Evolutionary conservation across 2,329 filamentous ascomycete genomes (phyloP).

Genomic region (Cladosporium halotolerans): DNA sequence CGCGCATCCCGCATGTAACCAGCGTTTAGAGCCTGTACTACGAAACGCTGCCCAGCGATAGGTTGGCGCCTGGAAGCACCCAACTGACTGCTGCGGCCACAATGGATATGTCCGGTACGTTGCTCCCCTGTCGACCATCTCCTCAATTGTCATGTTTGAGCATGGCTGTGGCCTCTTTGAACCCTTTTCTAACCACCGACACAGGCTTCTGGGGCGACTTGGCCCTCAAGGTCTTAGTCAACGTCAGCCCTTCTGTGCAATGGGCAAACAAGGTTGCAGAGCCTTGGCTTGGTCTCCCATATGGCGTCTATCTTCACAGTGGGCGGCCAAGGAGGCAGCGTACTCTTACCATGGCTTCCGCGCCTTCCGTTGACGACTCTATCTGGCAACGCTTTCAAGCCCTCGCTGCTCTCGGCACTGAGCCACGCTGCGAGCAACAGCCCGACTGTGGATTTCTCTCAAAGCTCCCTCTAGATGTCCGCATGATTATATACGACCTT

Average conservation of each 20-base stretch:
- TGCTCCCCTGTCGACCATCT: background rate
- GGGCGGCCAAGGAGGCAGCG: conserved; percentile 22
- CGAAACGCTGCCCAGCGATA: background rate
- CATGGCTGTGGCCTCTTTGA: conserved; percentile 7
- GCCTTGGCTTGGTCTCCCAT: conserved; percentile 27
- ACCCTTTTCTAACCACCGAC: conserved; percentile 10
- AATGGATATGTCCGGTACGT: conserved; percentile 10
- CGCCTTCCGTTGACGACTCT: conserved; percentile 16
- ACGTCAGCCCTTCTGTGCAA: conserved; percentile 26
- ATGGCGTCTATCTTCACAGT: conserved; percentile 26
- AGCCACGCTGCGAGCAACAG: conserved; percentile 23
- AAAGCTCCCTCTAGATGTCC: conserved; percentile 27
- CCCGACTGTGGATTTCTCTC: conserved; percentile 20
- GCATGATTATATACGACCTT: conserved; percentile 30
- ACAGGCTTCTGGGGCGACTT: conserved; percentile 27
- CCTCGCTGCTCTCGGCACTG: conserved; percentile 18
- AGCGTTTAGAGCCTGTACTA: background rate
- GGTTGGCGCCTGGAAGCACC: conserved; percentile 1
- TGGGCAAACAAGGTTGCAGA: conserved; percentile 28
- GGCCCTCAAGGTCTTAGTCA: conserved; percentile 23
- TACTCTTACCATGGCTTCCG: conserved; percentile 23
- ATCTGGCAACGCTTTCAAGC: conserved; percentile 23
- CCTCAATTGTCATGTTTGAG: background rate
- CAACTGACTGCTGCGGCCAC: background rate
- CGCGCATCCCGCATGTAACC: background rate